phyloP scores from a whole-genome alignment of 75 land plant species.

The Cunninghamia lanceolata region DNA sequence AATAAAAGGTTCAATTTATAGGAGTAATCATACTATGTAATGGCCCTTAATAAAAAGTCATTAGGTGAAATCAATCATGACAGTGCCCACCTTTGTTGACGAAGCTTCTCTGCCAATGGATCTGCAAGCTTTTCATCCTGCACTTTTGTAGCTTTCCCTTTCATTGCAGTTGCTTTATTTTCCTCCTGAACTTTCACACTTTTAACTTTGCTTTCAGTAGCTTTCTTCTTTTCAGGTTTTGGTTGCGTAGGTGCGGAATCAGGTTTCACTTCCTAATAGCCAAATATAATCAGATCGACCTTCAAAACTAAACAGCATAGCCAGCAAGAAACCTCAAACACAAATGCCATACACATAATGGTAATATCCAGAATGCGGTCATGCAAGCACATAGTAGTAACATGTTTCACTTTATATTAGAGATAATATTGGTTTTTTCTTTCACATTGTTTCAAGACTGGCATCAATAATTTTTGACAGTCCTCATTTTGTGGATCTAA shows the following conservation, averaged over 20 bases:
- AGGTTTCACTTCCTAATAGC: neutral
- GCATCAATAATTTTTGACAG: neutral
- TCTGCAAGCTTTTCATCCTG: slow-evolving; percentile 53
- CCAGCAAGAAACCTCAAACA: neutral
- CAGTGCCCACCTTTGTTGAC: slow-evolving; percentile 66
- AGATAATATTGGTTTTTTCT: neutral
- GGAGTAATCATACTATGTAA: neutral
- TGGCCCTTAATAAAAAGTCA: neutral
- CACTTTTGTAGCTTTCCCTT: slow-evolving; percentile 31
- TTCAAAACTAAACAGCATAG: neutral
- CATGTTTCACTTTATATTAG: neutral
- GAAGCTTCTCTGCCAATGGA: slow-evolving; percentile 87
- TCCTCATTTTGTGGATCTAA: neutral
- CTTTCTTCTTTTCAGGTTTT: slow-evolving; percentile 10
- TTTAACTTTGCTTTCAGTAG: slow-evolving; percentile 6
- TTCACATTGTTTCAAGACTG: neutral
- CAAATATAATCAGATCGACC: neutral
- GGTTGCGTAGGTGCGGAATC: neutral
- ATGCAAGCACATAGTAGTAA: neutral
- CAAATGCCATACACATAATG: too few species aligned
- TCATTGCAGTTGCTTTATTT: slow-evolving; percentile 31
- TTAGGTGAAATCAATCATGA: neutral
- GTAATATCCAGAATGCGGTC: neutral
- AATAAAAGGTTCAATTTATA: neutral
- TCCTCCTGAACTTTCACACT: neutral